Base-by-base conservation (phyloP, 495 filamentous ascomycete species). In the Aspergillus affinis region DNA sequence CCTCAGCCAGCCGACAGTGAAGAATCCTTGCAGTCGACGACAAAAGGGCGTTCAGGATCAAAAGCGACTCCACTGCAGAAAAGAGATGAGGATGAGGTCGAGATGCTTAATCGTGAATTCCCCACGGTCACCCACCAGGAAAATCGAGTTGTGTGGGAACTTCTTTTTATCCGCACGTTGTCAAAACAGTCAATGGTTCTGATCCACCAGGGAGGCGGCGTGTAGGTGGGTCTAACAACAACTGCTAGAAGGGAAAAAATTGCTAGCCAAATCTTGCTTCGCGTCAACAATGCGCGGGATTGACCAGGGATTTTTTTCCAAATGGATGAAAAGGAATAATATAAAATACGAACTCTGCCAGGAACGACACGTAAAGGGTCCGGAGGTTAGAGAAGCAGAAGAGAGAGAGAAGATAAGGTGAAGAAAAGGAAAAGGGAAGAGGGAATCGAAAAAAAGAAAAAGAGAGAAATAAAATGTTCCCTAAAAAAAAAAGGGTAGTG, bases 161-260 rank as follows among this genome's bases (percentile, higher is more conserved):
- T 71, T 70, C 63, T 72, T 71, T 71, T 74, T 75, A 76, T 75
- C 76, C 74, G 75, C 76, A 78, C 73, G 73, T 76, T 76, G 73
- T 76, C 70, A 63, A 66, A 70, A 75, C 61, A 69, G 69, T 71
- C 66, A 68, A 72, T 73, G 71, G 69, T 74, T 73, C 67, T 76
- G 73, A 75, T 76, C 73, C 75, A 76, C 73, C 71, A 74, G 63
- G 64, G 70, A 75, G 72, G 74, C 72, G 72, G 75, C 75, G 72
- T 73, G 66, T 59, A 71, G 72, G 75, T 78, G 75, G 75, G 75
- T 78, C 75, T 78, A 65, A 65, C 59, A 57, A 70, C 67, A 72
- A 77, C 69, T 70, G 74, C 70, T 72, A 70, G 69, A 72, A 66
- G 67, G 68, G 55, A 52, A 55, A 56, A 62, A 54, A 45, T 63